These are phyloP conservation scores for Penicillium verhagenii DNA, from an alignment of 495 filamentous ascomycete species.

Conservation along the genomic window DNA sequence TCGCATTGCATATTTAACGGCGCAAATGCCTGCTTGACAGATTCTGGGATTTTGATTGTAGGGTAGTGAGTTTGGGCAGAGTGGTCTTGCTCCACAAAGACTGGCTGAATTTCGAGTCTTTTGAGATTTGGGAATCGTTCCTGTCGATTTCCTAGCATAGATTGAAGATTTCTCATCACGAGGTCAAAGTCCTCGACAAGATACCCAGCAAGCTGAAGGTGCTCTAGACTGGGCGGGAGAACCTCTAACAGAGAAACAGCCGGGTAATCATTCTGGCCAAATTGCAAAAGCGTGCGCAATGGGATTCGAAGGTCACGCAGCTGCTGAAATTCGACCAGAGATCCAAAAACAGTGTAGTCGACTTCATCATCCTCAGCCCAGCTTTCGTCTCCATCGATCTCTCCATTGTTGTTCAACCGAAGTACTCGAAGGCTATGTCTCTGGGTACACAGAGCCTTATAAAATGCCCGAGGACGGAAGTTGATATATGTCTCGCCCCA, in stretches of 20 bases:
- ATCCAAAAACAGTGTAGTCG: neutral
- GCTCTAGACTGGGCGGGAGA: neutral
- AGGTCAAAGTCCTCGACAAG: neutral
- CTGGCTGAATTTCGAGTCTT: slow-evolving; percentile 1
- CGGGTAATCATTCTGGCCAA: neutral
- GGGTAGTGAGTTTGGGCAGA: neutral
- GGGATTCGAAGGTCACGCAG: slow-evolving; percentile 5
- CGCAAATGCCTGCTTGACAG: neutral
- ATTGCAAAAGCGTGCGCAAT: neutral
- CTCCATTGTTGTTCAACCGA: neutral
- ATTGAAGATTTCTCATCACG: neutral
- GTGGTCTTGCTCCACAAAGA: neutral
- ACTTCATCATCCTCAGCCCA: neutral
- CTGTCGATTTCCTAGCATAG: neutral
- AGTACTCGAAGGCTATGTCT: neutral
- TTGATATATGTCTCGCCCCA: neutral
- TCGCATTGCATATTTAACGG: neutral
- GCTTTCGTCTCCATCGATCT: neutral
- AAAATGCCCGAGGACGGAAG: neutral
- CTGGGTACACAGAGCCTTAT: neutral
- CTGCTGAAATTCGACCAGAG: neutral
- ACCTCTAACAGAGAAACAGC: neutral
- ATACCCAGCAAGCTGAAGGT: neutral
- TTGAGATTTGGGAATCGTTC: slow-evolving; percentile 1
- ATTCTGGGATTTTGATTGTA: neutral